phyloP scores from a whole-genome alignment of 1,139 yeast species.

The Saccharomyces hybrid region DNA sequence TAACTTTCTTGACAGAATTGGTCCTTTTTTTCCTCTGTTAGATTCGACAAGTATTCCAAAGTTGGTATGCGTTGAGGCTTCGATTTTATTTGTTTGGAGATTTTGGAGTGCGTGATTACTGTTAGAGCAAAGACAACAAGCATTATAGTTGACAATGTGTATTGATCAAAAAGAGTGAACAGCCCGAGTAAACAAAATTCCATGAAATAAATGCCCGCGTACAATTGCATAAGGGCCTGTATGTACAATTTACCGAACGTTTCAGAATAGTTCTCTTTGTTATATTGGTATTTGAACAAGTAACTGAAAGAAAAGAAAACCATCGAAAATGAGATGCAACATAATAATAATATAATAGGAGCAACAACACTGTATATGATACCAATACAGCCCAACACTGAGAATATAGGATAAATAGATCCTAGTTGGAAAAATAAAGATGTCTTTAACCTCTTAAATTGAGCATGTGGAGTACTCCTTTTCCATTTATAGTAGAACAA shows the following conservation, averaged over 20 bases:
- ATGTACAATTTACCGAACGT: conserved; percentile 68
- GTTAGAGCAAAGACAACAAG: conserved; percentile 37
- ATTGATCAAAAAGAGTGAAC: conserved; percentile 50
- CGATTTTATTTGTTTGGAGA: conserved; percentile 28
- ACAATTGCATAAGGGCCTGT: conserved; percentile 63
- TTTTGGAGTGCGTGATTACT: conserved; percentile 35
- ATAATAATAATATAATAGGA: conserved; percentile 63
- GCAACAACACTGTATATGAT: conserved; percentile 69
- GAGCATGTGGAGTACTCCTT: conserved; percentile 56
- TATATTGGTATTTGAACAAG: conserved; percentile 49
- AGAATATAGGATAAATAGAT: conserved; percentile 62
- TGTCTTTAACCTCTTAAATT: conserved; percentile 39
- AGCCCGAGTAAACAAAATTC: conserved; percentile 73
- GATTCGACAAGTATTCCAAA: conserved; percentile 2
- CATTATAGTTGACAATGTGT: conserved; percentile 38
- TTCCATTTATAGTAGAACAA: conserved; percentile 35
- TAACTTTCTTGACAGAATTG: background rate
- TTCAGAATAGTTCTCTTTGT: conserved; percentile 47
- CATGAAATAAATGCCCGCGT: conserved; percentile 71
- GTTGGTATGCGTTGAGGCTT: conserved; percentile 5
- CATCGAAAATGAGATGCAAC: conserved; percentile 50
- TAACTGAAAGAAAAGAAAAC: conserved; percentile 63
- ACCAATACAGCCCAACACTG: conserved; percentile 72
- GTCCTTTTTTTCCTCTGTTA: background rate
- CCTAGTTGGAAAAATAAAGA: conserved; percentile 62